Base-by-base conservation (phyloP, 2,329 filamentous ascomycete genomes). In the Fusarium sp. region DNA sequence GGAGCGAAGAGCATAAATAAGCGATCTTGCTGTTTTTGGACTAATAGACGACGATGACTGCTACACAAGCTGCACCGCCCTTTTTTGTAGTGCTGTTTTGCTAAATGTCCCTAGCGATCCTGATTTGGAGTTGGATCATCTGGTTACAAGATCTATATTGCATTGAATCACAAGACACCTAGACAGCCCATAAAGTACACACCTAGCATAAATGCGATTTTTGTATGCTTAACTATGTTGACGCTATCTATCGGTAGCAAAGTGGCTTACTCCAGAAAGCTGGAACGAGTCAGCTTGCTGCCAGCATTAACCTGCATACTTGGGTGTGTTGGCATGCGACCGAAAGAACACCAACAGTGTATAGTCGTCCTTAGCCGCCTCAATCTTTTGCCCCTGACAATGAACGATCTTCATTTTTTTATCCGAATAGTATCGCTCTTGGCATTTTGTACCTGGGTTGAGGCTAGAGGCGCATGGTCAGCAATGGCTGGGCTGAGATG, bases 1-100 rank as follows among this genome's bases (percentile, higher is more conserved):
- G 49, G 75, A 78, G 68, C 69, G 76, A 43, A 71, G 70, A 64
- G 58, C 55, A 50, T 70, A 76, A 45, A 13, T 42, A 45, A 31
- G 19, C 52, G 23, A 41, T 31, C 21, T 5, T n/a, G 26, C 48
- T 45, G 18, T 21, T 7, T 37, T 52, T 43, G 55, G 16, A 9
- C 44, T 9, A 46, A 50, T 46, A 45, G 26, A 37, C 19, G 34
- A 25, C 19, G 44, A 34, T 34, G 28, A 31, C 26, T 23, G 39
- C 39, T 21, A 19, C 25, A 13, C 25, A 37, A 16, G 48, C 19
- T 51, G 26, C 37, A 58, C 34, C 23, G 25, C 34, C 10, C 2
- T n/a, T 39, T 43, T 43, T 28, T 62, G 34, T n/a, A n/a, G 18
- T 26, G 42, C 42, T 45, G 23, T 43, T 39, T 52, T 21, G 8